Conservation (phyloP, 1,139 yeast genomes). For the Scheffersomyces lignicola region DNA sequence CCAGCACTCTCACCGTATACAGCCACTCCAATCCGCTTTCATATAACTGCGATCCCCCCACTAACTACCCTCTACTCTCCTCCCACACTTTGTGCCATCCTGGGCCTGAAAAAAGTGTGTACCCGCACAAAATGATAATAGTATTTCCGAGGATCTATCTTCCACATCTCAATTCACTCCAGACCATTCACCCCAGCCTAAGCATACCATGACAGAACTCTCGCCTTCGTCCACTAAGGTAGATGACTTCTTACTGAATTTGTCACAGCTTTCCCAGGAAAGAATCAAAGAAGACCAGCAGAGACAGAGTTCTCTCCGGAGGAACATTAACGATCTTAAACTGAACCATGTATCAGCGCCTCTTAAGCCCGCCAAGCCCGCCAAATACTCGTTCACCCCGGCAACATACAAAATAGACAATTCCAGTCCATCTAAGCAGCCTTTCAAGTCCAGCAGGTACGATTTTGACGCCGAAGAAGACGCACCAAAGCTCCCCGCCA, state of each 20-base stretch:
- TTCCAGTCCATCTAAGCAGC: background rate
- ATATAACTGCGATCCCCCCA: too few relatives aligned
- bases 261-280: constrained; percentile 35
- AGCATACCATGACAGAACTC: constrained; percentile 21
- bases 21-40: too few relatives aligned
- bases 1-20: too few relatives aligned
- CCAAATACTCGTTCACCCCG: constrained; percentile 2
- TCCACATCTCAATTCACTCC: too few relatives aligned
- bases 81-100: too few relatives aligned
- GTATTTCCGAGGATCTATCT: too few relatives aligned
- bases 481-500: constrained; percentile 10
- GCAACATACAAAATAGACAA: constrained; percentile 4
- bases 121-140: too few relatives aligned
- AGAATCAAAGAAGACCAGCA: constrained; percentile 32
- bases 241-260: constrained; percentile 33
- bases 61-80: too few relatives aligned
- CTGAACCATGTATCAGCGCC: constrained; percentile 13
- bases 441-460: constrained; percentile 1
- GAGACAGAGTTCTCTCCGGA: constrained; percentile 31
- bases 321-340: constrained; percentile 31
- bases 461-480: constrained; percentile 5
- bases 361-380: constrained; percentile 9
- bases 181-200: too few relatives aligned
- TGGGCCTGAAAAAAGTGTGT: too few relatives aligned
- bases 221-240: constrained; percentile 33